Evolutionary conservation across 352 stramenopile genomes (phyloP).

Genomic region (Phytophthora pisi): DNA sequence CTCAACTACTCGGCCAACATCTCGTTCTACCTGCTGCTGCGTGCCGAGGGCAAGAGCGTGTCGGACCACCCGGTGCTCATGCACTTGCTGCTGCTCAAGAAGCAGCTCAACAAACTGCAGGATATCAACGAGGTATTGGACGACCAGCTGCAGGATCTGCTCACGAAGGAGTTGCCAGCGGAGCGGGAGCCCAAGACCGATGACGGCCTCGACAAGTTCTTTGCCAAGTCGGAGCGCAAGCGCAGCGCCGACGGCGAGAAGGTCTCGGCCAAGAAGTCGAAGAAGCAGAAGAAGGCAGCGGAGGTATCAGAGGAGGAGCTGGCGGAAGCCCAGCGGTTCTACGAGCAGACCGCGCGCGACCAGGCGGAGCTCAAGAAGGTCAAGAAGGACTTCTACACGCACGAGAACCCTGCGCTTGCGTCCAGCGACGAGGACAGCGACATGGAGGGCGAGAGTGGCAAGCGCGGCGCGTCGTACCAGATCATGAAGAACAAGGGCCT

Average conservation of each 20-base stretch:
- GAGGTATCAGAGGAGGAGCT: conserved; percentile 53
- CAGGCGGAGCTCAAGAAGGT: conserved; percentile 61
- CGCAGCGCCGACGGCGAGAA: conserved; percentile 19
- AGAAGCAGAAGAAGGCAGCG: conserved; percentile 54
- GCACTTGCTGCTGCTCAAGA: conserved; percentile 79
- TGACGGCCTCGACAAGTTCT: conserved; percentile 80
- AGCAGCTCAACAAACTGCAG: conserved; percentile 72
- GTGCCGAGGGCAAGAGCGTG: conserved; percentile 81
- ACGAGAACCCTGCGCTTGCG: conserved; percentile 58
- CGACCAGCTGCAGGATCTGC: conserved; percentile 64
- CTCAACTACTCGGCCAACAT: conserved; percentile 89
- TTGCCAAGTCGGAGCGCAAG: conserved; percentile 48
- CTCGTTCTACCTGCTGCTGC: conserved; percentile 85
- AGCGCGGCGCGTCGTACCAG: conserved; percentile 91
- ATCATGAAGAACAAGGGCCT: conserved; percentile 99
- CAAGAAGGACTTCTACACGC: conserved; percentile 84
- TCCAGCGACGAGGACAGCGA: conserved; percentile 75
- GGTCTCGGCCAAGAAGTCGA: conserved; percentile 35
- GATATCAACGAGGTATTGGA: conserved; percentile 62
- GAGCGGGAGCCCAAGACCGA: conserved; percentile 45
- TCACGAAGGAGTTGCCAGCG: conserved; percentile 67
- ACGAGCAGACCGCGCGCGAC: conserved; percentile 59
- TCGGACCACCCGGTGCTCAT: conserved; percentile 78
- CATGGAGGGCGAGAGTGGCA: conserved; percentile 83
- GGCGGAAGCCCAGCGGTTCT: conserved; percentile 75